Percentiles rank a stretch among this genome's conserved stretches.
phyloP scores from a whole-genome alignment of 2,329 filamentous ascomycete genomes.

The Arthrobotrys sinensis region DNA sequence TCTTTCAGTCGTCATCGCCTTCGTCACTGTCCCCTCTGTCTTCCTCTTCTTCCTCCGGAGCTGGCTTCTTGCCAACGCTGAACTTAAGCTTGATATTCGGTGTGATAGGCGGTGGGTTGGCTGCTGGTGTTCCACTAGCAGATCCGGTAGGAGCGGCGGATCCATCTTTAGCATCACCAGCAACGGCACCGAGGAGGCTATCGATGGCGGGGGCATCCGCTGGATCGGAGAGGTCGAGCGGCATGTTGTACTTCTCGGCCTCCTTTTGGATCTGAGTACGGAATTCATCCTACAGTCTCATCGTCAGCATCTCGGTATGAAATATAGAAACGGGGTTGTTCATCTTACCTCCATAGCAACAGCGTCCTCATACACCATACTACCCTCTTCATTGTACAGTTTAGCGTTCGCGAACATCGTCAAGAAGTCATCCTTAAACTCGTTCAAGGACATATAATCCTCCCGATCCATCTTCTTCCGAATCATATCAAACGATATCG shows the following conservation, averaged over 20 bases:
- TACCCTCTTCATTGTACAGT: slow-evolving; percentile 97
- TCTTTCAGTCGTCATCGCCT: slow-evolving; percentile 36
- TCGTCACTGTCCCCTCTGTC: slow-evolving; percentile 35
- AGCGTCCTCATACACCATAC: slow-evolving; percentile 90
- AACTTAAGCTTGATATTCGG: slow-evolving; percentile 59
- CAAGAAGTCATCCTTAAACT: slow-evolving; percentile 85
- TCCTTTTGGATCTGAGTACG: slow-evolving; percentile 48
- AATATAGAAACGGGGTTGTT: not conserved
- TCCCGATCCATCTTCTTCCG: slow-evolving; percentile 95
- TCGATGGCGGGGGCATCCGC: slow-evolving; percentile 39
- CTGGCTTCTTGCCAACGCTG: slow-evolving; percentile 55
- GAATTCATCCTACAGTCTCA: slow-evolving; percentile 51
- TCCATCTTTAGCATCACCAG: slow-evolving; percentile 40
- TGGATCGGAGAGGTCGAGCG: slow-evolving; percentile 51
- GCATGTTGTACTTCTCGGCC: slow-evolving; percentile 47
- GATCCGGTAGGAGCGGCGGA: slow-evolving; percentile 48
- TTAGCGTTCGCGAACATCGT: slow-evolving; percentile 91
- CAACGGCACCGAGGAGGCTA: slow-evolving; percentile 35
- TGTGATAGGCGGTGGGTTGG: slow-evolving; percentile 37
- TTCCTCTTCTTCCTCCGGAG: slow-evolving; percentile 48
- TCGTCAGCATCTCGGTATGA: slow-evolving; percentile 12
- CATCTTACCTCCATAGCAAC: slow-evolving; percentile 87
- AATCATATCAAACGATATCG: slow-evolving; percentile 97
- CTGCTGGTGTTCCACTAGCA: slow-evolving; percentile 40
- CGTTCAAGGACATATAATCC: slow-evolving; percentile 85